Evolutionary conservation across 2,329 filamentous ascomycete genomes (phyloP).

Genomic region (Alternaria triticimaculans): DNA sequence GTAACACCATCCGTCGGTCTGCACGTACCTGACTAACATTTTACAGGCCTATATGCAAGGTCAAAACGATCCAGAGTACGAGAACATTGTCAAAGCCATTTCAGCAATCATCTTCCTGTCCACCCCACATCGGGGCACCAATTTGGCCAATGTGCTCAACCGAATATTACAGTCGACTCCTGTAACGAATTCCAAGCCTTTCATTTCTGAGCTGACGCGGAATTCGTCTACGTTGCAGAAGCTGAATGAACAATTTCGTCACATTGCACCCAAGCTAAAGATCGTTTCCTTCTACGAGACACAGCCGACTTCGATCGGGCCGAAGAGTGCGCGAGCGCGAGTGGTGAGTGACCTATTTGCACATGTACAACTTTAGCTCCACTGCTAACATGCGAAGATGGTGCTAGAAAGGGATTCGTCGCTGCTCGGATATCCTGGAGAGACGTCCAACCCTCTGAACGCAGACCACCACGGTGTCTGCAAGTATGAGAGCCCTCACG

Average conservation of each 20-base stretch:
- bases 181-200: background rate
- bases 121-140: background rate
- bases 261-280: background rate
- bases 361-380: background rate
- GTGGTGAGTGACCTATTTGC: background rate
- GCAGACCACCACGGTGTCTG: background rate
- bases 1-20: background rate
- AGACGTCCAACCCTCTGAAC: background rate
- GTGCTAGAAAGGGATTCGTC: background rate
- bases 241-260: background rate
- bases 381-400: background rate
- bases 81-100: background rate
- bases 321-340: background rate
- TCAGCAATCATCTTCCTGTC: background rate
- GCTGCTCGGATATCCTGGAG: background rate
- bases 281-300: background rate
- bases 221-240: background rate
- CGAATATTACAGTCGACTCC: background rate
- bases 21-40: background rate
- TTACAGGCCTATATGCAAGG: background rate
- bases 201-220: background rate
- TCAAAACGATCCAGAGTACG: background rate
- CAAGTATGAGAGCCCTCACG: background rate
- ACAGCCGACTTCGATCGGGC: background rate
- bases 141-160: background rate